Percentiles rank a stretch among this genome's conserved stretches.
These are phyloP conservation scores for Aspergillus conjunctus DNA, from an alignment of 495 filamentous ascomycete species.

Conservation along the genomic window DNA sequence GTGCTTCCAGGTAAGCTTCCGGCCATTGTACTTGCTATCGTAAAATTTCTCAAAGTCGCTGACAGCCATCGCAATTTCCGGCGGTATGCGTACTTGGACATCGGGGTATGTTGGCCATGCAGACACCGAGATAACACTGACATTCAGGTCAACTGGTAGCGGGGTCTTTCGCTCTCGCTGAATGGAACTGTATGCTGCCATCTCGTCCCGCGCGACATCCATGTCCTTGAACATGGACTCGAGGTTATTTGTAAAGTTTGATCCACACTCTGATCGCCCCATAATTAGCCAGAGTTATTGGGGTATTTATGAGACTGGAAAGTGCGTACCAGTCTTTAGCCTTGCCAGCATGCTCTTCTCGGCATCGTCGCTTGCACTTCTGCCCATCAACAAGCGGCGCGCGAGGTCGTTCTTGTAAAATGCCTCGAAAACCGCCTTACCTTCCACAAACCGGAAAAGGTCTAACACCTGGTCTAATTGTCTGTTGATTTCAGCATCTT, in stretches of 20 bases:
- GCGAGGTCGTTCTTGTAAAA: constrained; percentile 99
- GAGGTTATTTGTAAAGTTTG: constrained; percentile 91
- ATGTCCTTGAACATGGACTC: constrained; percentile 99
- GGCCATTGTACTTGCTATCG: constrained; percentile 79
- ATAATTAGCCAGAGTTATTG: constrained; percentile 9
- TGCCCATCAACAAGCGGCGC: constrained; percentile 80
- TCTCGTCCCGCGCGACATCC: constrained; percentile 83
- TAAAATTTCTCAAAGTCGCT: constrained; percentile 80
- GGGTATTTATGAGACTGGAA: neutral
- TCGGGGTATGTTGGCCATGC: constrained; percentile 94
- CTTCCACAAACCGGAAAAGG: constrained; percentile 94
- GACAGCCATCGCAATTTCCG: constrained; percentile 66
- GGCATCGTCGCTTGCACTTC: constrained; percentile 90
- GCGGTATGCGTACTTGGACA: constrained; percentile 71
- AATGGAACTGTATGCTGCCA: constrained; percentile 69
- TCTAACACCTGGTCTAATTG: constrained; percentile 91
- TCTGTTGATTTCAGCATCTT: constrained; percentile 84
- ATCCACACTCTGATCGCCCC: constrained; percentile 71
- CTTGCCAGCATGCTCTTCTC: constrained; percentile 92
- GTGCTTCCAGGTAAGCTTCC: constrained; percentile 90
- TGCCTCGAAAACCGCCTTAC: constrained; percentile 96
- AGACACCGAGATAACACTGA: constrained; percentile 80
- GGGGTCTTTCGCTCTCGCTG: constrained; percentile 52
- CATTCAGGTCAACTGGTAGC: constrained; percentile 72
- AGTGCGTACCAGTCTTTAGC: constrained; percentile 68